phyloP scores from a whole-genome alignment of 371 early-diverging fungal genomes.

The Rhizopus arrhizus region DNA sequence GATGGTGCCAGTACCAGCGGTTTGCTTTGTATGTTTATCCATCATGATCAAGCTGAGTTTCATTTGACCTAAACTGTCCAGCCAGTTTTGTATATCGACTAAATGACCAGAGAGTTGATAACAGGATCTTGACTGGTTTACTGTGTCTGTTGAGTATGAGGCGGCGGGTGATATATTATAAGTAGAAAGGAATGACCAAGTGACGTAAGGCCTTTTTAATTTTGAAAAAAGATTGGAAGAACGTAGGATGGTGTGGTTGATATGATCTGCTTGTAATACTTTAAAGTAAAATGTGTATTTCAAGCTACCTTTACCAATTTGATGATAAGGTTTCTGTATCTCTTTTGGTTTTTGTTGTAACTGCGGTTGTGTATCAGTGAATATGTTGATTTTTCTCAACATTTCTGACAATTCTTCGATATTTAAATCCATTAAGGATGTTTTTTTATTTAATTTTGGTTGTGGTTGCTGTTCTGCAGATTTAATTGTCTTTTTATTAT shows the following conservation, averaged over 20 bases:
- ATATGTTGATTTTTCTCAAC: constrained; percentile 16
- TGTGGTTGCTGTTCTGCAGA: neutral
- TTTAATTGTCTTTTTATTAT: neutral
- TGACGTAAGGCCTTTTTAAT: constrained; percentile 36
- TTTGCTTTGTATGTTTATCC: constrained; percentile 35
- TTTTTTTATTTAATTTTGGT: constrained; percentile 16
- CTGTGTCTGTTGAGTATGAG: constrained; percentile 19
- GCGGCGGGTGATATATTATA: constrained; percentile 37
- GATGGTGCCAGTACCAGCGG: constrained; percentile 32
- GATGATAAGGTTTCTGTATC: constrained; percentile 34
- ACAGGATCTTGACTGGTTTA: constrained; percentile 21
- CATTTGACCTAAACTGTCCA: constrained; percentile 28
- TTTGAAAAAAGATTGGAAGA: constrained; percentile 7
- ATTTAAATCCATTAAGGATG: constrained; percentile 26
- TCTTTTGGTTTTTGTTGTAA: neutral
- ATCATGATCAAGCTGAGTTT: constrained; percentile 28
- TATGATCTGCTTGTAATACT: constrained; percentile 43
- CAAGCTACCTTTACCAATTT: constrained; percentile 45
- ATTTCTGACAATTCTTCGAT: constrained; percentile 25
- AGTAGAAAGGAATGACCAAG: constrained; percentile 38
- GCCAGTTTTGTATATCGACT: constrained; percentile 45
- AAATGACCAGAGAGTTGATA: constrained; percentile 45
- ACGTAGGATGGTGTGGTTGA: constrained; percentile 23
- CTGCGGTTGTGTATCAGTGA: neutral
- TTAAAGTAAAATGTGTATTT: constrained; percentile 45